Base-by-base conservation (phyloP, 352 stramenopile species). In the Albugo candida region DNA sequence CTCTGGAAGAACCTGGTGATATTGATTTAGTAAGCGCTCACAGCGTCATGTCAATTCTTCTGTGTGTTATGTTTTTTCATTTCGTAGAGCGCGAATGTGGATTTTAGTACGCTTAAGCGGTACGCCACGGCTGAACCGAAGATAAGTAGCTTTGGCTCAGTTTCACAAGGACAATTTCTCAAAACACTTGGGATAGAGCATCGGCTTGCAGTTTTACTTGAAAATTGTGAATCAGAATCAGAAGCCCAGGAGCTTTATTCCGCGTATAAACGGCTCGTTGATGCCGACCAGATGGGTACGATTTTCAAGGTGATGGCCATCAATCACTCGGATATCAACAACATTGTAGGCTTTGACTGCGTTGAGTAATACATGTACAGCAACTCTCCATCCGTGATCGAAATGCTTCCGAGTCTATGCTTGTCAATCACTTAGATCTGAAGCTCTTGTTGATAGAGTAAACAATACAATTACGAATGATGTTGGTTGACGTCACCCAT, bases 101-200 rank as follows among this genome's bases (percentile, higher is more conserved):
- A 96, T 52, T 96, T 96, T 54, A 61, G 55, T 21, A 84, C 72
- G 20, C 50, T 95, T 42, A 54, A 62, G 36, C 69, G 71, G 48
- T 89, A 70, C 40, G 70, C 74, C 14, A 88, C 59, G 6, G 51
- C 34, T 36, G 65, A 75, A 41, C 48, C 58, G 13, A 65, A 65
- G 35, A 67, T 93, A 35, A 58, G 79, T 51, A 81, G 75, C 41
- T 89, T 77, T 47, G 91, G 91, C 5, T 83, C 88, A 6, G 71
- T 97, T 27, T 70, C 70, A 11, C 92, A 97, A 54, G 89, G 88
- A 31, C 56, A 68, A 21, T 97, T 97, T 57, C 65, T 97, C 31
- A 91, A 92, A 56, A 79, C 85, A 51, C 97, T 97, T 87, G 92
- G 92, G 50, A 93, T 95, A 46, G 81, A 95, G 49, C 72, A 96